A percentile compares a stretch with the other conserved stretches of the same genome.
Evolutionary conservation across 2,329 filamentous ascomycete genomes (phyloP).

Genomic region (Xylaria sp.): DNA sequence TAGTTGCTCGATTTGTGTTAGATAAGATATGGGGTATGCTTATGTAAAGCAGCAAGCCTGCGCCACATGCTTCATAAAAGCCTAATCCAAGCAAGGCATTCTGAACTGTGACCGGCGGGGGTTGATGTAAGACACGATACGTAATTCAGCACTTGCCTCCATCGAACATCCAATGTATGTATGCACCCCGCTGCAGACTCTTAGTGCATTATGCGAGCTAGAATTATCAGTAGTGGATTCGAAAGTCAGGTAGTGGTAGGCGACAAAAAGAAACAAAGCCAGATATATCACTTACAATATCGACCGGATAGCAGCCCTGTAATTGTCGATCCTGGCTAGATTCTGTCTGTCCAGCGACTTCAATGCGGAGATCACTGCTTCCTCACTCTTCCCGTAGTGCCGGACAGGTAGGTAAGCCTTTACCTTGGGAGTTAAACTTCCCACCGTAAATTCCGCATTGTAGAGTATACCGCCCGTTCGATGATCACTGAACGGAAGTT

Average conservation of each 20-base stretch:
- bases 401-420: not conserved
- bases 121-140: not conserved
- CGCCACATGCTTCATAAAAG: too few species aligned
- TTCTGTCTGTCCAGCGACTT: too few species aligned
- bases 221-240: too few species aligned
- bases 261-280: too few species aligned
- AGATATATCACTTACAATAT: conserved; percentile 4
- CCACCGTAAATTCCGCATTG: not conserved
- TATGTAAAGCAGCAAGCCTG: too few species aligned
- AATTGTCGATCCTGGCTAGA: too few species aligned
- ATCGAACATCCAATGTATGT: not conserved
- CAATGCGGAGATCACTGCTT: not conserved
- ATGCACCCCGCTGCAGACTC: too few species aligned
- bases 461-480: conserved; percentile 3
- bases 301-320: not conserved
- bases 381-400: not conserved
- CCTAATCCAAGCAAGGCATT: too few species aligned
- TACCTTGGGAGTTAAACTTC: not conserved
- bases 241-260: too few species aligned
- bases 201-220: not conserved
- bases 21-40: too few species aligned
- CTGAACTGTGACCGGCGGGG: too few species aligned
- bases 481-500: not conserved
- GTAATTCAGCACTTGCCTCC: not conserved
- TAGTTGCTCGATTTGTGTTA: too few species aligned